Evolutionary conservation across 371 early-diverging fungal species (phyloP).

Genomic region (Ordospora pajunii): DNA sequence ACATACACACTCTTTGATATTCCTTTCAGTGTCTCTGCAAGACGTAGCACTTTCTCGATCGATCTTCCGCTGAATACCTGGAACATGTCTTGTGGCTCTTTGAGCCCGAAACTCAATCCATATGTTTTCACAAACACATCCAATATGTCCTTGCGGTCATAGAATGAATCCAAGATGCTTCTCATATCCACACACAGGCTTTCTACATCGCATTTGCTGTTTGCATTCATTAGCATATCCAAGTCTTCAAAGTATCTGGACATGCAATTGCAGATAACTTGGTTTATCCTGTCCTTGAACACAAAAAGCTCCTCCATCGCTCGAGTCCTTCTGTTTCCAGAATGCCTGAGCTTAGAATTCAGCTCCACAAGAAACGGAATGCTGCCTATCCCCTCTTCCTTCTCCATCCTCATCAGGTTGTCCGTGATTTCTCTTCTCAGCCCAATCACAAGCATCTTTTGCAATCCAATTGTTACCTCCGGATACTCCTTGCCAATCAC

Average conservation of each 20-base stretch:
- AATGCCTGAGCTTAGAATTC: constrained; percentile 16
- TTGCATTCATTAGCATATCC: constrained; percentile 8
- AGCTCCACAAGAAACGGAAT: constrained; percentile 26
- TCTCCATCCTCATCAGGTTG: constrained; percentile 36
- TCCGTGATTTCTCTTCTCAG: constrained; percentile 28
- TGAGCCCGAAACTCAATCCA: constrained; percentile 31
- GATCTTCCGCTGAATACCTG: constrained; percentile 12
- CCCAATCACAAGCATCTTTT: constrained; percentile 32
- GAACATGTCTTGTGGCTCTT: background rate
- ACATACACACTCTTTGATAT: constrained; percentile 34
- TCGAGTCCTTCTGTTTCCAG: constrained; percentile 5
- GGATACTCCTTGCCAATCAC: constrained; percentile 31
- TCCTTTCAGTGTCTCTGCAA: constrained; percentile 10
- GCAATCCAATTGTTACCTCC: constrained; percentile 24
- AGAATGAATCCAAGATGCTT: constrained; percentile 14
- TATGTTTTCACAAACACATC: constrained; percentile 26
- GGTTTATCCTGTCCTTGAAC: constrained; percentile 39
- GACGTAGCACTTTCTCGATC: constrained; percentile 1
- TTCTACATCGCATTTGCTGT: constrained; percentile 23
- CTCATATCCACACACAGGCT: background rate
- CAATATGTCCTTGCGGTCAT: constrained; percentile 2
- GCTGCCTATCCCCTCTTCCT: constrained; percentile 11
- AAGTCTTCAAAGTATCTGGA: constrained; percentile 19
- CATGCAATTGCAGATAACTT: constrained; percentile 42
- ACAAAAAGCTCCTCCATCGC: constrained; percentile 41